Percentiles rank a stretch among this genome's conserved stretches.
Evolutionary conservation across 2,329 filamentous ascomycete genomes (phyloP).

Genomic region (Scorias spongiosa): DNA sequence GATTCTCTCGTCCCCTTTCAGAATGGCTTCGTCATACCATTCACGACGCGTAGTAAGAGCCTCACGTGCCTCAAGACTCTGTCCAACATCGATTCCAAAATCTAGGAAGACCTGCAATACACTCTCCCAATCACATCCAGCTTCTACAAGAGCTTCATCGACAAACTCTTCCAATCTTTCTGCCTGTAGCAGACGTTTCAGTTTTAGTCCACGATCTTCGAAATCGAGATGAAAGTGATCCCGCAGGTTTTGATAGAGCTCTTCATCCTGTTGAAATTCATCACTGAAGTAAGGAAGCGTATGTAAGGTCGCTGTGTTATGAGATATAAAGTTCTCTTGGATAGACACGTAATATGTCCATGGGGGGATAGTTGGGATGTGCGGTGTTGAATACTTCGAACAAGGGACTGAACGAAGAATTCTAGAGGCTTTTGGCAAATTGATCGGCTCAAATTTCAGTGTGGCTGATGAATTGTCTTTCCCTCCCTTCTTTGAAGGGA

Average conservation of each 20-base stretch:
- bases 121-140: conserved; percentile 22
- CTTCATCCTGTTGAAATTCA: conserved; percentile 18
- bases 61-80: conserved; percentile 6
- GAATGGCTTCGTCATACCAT: conserved; percentile 20
- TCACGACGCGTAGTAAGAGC: conserved; percentile 10
- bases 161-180: conserved; percentile 21
- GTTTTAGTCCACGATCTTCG: conserved; percentile 13
- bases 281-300: conserved; percentile 26
- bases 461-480: neutral
- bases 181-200: conserved; percentile 22
- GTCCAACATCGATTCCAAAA: conserved; percentile 9
- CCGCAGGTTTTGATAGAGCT: conserved; percentile 11
- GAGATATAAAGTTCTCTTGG: conserved; percentile 25
- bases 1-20: conserved; percentile 17
- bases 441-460: neutral
- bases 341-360: conserved; percentile 25
- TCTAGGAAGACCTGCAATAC: conserved; percentile 26
- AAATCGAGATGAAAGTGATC: conserved; percentile 17
- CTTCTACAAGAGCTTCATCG: conserved; percentile 20
- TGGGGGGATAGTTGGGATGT: neutral
- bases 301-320: conserved; percentile 26
- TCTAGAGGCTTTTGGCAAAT: neutral
- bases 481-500: neutral
- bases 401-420: neutral
- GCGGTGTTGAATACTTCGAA: neutral